Evolutionary conservation across 441 rosid species (phyloP).

Genomic region (Populus hybrid): DNA sequence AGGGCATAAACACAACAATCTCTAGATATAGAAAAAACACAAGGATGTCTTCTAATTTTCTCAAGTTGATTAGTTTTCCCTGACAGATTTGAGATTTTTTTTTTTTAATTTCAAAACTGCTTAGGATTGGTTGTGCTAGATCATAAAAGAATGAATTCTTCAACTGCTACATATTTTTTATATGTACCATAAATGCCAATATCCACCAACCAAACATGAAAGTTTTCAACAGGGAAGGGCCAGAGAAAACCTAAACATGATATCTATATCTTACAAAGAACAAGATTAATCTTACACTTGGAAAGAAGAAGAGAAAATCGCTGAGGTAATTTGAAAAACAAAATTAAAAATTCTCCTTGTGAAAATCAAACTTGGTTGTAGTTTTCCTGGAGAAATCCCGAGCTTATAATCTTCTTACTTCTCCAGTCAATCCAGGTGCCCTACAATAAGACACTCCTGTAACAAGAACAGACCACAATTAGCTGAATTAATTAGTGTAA

Average conservation of each 20-base stretch:
- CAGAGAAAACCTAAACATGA: neutral
- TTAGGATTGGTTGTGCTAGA: too few species aligned
- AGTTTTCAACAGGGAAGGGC: neutral
- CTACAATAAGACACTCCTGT: conserved; percentile 80
- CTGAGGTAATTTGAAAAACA: neutral
- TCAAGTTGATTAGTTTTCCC: too few species aligned
- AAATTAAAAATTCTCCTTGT: conserved; percentile 65
- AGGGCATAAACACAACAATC: accelerated
- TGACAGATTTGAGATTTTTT: too few species aligned
- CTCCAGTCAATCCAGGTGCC: conserved; percentile 54
- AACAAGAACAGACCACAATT: neutral
- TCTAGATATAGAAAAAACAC: accelerated
- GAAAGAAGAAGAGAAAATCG: neutral
- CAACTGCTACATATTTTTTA: too few species aligned
- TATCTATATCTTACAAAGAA: neutral
- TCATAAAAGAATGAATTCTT: too few species aligned
- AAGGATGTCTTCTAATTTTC: too few species aligned
- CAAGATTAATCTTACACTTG: conserved; percentile 10
- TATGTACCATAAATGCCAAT: too few species aligned
- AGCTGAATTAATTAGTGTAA: neutral
- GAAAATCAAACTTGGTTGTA: conserved; percentile 73
- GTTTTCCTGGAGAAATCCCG: conserved; percentile 70
- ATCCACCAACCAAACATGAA: neutral
- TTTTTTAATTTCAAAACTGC: too few species aligned
- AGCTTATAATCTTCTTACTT: conserved; percentile 41